Evolutionary conservation across 495 filamentous ascomycete species (phyloP).

Genomic region (Cryomyces minteri): DNA sequence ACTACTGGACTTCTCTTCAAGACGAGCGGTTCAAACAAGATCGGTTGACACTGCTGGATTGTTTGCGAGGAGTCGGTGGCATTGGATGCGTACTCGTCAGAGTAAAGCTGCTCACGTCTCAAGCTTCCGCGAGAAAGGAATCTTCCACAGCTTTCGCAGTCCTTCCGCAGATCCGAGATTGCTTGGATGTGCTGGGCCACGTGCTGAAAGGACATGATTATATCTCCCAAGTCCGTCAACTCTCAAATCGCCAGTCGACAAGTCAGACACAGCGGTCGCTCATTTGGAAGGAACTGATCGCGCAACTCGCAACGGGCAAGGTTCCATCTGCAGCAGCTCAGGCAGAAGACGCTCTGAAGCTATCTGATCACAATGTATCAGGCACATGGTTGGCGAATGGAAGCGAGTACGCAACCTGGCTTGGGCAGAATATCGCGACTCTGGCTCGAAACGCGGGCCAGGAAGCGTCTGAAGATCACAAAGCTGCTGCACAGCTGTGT

Average conservation of each 20-base stretch:
- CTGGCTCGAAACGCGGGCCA: slow-evolving; percentile 24
- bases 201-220: slow-evolving; percentile 38
- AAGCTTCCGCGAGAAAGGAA: slow-evolving; percentile 14
- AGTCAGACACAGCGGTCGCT: slow-evolving; percentile 25
- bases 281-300: slow-evolving; percentile 48
- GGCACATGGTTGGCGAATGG: slow-evolving; percentile 49
- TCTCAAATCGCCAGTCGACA: slow-evolving; percentile 18
- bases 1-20: slow-evolving; percentile 43
- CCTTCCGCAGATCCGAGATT: slow-evolving; percentile 21
- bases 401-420: slow-evolving; percentile 47
- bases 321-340: slow-evolving; percentile 58
- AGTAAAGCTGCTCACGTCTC: slow-evolving; percentile 27
- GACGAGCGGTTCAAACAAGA: slow-evolving; percentile 9
- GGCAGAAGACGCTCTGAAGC: slow-evolving; percentile 37
- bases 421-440: slow-evolving; percentile 46
- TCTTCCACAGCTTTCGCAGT: slow-evolving; percentile 15
- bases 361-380: slow-evolving; percentile 6
- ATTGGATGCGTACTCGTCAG: slow-evolving; percentile 48
- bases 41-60: slow-evolving; percentile 34
- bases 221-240: slow-evolving; percentile 33
- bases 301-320: slow-evolving; percentile 49
- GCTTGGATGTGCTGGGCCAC: slow-evolving; percentile 29
- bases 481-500: slow-evolving; percentile 39
- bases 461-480: slow-evolving; percentile 28
- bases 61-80: slow-evolving; percentile 53